Evolutionary conservation across 768 basidiomycete species (phyloP), one percentile per base, ranked within the genome.

Genomic region (Kwoniella dejecticola): DNA sequence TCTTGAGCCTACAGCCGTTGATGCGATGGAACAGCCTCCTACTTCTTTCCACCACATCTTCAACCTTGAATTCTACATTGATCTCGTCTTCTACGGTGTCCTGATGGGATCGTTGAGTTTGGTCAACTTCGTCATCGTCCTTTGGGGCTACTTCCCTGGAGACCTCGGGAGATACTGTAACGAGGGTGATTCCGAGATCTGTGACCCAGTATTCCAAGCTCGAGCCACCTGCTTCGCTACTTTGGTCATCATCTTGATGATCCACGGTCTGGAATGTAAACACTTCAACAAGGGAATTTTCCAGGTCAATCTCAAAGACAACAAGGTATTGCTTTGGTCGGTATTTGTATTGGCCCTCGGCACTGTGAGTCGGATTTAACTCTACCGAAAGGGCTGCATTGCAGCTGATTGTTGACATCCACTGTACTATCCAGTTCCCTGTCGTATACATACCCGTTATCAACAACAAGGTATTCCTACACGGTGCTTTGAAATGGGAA

Each of bases 11-110:
- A 82, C 85, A 2, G 81, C 83, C 0, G 42, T 70, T 3, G 83
- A 86, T 65, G 77, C 85, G 19, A 85, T 86, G 84, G 79, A 76
- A 46, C 76, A 77, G 53, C 81, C 81, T 0, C 84, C 84, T 0
- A 60, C 60, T 1, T 63, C 66, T 29, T 77, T 75, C 72, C 78
- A 77, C 47, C 76, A 70, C 36, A 75, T 81, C 60, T 82, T 82
- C 66, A 80, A 76, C 0, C 52, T 60, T 21, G 77, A 78, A 52
- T 75, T 80, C 63, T 67, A 78, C 44, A 38, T 74, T 42, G 81
- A 81, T 50, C 68, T 81, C 24, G 27, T 74, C 15, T 76, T 79
- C 24, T 82, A 81, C 63, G 81, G 81, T 8, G 42, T 81, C 41
- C 49, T 79, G 30, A 81, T 80, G 52, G 79, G 79, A 12, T 74